Evolutionary conservation across 2,329 filamentous ascomycete genomes (phyloP).

Genomic region (Calonectria hawksworthii): DNA sequence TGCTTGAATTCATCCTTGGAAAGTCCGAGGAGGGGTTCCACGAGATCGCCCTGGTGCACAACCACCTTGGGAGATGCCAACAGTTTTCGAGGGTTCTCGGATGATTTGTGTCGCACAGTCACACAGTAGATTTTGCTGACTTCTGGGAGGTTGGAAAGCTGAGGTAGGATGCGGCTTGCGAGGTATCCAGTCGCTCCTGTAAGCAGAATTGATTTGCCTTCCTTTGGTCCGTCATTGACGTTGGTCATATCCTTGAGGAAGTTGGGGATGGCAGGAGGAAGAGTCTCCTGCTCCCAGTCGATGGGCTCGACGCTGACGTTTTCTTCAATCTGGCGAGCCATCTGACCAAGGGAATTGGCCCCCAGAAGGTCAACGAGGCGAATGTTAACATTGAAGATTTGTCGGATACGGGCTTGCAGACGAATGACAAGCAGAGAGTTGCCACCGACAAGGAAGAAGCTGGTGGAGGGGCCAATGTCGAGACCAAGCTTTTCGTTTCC

Average conservation of each 20-base stretch:
- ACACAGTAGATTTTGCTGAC: slow-evolving; percentile 13
- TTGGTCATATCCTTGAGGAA: background rate
- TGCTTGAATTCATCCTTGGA: slow-evolving; percentile 34
- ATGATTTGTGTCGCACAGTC: background rate
- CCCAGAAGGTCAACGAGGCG: background rate
- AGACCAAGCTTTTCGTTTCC: background rate
- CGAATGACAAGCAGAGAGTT: slow-evolving; percentile 9
- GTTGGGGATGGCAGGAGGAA: background rate
- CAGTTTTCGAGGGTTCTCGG: background rate
- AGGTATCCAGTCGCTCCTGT: background rate
- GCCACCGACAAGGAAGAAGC: slow-evolving; percentile 21
- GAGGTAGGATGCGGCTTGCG: background rate
- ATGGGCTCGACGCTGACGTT: background rate
- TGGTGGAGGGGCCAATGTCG: background rate
- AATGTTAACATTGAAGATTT: background rate
- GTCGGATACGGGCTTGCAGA: background rate
- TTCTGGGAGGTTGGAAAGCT: background rate
- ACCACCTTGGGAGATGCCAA: background rate
- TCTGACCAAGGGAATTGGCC: background rate
- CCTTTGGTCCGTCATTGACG: no score
- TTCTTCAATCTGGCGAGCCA: background rate
- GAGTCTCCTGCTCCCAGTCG: background rate
- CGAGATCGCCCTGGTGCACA: background rate
- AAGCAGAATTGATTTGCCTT: background rate
- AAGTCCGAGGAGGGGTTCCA: background rate